A percentile compares a stretch with the other conserved stretches of the same genome.
Evolutionary conservation across 352 stramenopile genomes (phyloP).

Genomic region (Phytophthora pluvialis): DNA sequence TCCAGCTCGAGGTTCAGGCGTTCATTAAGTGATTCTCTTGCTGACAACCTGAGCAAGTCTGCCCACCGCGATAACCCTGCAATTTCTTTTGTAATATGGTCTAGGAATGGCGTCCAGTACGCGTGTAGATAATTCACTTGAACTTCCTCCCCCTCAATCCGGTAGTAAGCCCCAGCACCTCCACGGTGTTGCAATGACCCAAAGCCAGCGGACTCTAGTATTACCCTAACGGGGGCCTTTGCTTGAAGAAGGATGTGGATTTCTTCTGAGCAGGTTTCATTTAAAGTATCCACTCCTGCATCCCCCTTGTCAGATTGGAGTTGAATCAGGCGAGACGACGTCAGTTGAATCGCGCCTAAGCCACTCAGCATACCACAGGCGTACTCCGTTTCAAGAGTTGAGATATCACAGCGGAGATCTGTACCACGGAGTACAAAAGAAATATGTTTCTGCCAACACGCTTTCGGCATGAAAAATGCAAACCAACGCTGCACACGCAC

Average conservation of each 20-base stretch:
- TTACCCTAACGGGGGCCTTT: constrained; percentile 36
- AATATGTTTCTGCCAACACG: constrained; percentile 45
- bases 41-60: constrained; percentile 54
- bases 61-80: constrained; percentile 72
- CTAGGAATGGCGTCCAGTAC: constrained; percentile 49
- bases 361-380: constrained; percentile 41
- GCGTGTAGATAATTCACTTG: constrained; percentile 69
- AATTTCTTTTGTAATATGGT: constrained; percentile 69
- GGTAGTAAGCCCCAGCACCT: constrained; percentile 50
- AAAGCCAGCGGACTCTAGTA: constrained; percentile 55
- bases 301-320: constrained; percentile 4
- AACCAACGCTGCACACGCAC: constrained; percentile 60
- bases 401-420: constrained; percentile 47
- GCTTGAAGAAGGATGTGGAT: constrained; percentile 50
- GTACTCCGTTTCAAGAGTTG: constrained; percentile 46
- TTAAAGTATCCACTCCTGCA: neutral
- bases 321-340: constrained; percentile 48
- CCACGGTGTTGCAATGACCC: constrained; percentile 51
- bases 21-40: constrained; percentile 36
- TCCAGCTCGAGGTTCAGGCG: constrained; percentile 68
- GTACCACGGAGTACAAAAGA: constrained; percentile 50
- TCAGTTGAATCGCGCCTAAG: constrained; percentile 46
- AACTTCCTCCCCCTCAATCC: constrained; percentile 45
- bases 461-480: constrained; percentile 60
- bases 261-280: constrained; percentile 36